Conservation (phyloP, 1,139 yeast species). For the Suzukiozyma palmioleophila region DNA sequence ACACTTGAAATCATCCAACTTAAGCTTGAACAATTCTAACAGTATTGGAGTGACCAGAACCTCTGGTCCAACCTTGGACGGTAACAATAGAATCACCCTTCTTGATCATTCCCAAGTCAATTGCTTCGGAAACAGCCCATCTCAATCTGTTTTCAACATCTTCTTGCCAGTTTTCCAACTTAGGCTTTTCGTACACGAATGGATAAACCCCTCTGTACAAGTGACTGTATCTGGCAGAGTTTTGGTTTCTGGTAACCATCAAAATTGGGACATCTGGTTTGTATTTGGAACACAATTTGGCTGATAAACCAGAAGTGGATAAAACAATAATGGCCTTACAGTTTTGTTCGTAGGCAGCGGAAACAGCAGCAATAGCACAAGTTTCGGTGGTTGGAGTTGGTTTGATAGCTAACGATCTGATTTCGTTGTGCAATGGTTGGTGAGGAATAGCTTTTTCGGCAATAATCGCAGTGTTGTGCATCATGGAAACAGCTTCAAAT, state of each 20-base stretch:
- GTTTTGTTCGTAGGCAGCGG: conserved; percentile 92
- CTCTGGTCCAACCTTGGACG: conserved; percentile 98
- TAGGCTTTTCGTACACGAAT: conserved; percentile 68
- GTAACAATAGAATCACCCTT: conserved; percentile 91
- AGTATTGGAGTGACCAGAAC: conserved; percentile 98
- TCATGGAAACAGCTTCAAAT: conserved; percentile 93
- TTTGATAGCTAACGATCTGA: conserved; percentile 77
- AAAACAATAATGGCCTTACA: conserved; percentile 96
- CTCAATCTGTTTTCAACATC: conserved; percentile 94
- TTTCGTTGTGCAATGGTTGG: conserved; percentile 80
- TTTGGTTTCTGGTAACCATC: conserved; percentile 95
- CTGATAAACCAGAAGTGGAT: conserved; percentile 92
- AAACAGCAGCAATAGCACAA: conserved; percentile 94
- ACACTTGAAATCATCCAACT: conserved; percentile 5
- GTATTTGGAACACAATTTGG: conserved; percentile 94
- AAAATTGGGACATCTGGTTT: conserved; percentile 96
- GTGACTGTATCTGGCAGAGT: conserved; percentile 93
- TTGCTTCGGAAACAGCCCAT: conserved; percentile 91
- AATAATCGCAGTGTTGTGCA: conserved; percentile 95
- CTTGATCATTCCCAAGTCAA: conserved; percentile 76
- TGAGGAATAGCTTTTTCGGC: conserved; percentile 98
- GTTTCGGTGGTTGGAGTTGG: conserved; percentile 96
- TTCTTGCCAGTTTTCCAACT: conserved; percentile 85
- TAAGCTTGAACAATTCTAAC: conserved; percentile 67
- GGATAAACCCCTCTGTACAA: conserved; percentile 99